These are phyloP conservation scores for Epichloe gansuensis DNA, from an alignment of 2,329 filamentous ascomycete species.

Conservation along the genomic window DNA sequence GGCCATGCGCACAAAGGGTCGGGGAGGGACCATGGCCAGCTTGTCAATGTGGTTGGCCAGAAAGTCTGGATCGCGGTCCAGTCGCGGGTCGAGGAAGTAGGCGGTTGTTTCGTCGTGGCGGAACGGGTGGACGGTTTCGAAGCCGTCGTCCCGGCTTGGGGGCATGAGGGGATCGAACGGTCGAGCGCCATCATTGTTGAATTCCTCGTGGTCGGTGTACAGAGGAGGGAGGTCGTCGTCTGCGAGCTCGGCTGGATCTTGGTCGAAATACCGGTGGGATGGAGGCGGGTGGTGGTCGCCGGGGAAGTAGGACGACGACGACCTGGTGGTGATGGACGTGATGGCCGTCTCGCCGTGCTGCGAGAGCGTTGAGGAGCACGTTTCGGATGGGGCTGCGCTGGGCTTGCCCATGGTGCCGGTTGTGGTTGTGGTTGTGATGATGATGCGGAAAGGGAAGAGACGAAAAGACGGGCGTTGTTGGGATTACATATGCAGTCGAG, in stretches of 20 bases:
- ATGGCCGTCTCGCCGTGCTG: constrained; percentile 15
- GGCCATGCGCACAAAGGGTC: constrained; percentile 37
- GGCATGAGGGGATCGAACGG: constrained; percentile 15
- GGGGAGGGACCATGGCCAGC: constrained; percentile 36
- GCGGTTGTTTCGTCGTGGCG: constrained; percentile 18
- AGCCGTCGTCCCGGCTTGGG: constrained; percentile 7
- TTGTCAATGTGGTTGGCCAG: constrained; percentile 31
- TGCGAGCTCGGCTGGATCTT: constrained; percentile 22
- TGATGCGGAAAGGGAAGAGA: not conserved
- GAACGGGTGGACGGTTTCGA: constrained; percentile 14
- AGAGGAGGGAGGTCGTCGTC: constrained; percentile 32
- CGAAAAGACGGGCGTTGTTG: not conserved
- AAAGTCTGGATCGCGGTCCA: constrained; percentile 30
- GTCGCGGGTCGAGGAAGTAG: constrained; percentile 30
- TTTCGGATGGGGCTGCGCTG: constrained; percentile 8
- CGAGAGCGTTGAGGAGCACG: constrained; percentile 7
- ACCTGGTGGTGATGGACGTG: constrained; percentile 14
- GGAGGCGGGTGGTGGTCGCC: constrained; percentile 3
- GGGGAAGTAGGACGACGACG: constrained; percentile 8
- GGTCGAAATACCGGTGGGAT: constrained; percentile 22
- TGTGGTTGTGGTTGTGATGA: not conserved
- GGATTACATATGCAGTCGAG: too few species aligned
- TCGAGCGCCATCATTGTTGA: constrained; percentile 4
- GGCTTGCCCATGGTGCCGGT: constrained; percentile 15
- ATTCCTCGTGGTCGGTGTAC: constrained; percentile 26